Evolutionary conservation across 257 asterid species (phyloP).

Genomic region (Scutellaria barbata): DNA sequence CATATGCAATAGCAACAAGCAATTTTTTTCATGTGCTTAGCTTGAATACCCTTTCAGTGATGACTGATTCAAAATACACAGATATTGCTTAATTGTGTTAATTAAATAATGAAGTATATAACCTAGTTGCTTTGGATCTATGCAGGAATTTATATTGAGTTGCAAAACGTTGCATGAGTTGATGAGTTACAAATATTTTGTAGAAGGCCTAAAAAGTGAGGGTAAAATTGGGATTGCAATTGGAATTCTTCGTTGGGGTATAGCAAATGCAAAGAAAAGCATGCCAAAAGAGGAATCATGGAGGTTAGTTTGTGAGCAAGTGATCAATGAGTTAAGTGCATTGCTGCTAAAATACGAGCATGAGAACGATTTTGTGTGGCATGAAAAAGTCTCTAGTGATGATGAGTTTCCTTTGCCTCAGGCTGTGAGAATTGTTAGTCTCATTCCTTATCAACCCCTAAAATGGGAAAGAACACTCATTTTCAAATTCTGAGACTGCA

Average conservation of each 20-base stretch:
- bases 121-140: too few relatives aligned
- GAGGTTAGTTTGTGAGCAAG: constrained; percentile 45
- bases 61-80: constrained; percentile 1
- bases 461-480: constrained; percentile 47
- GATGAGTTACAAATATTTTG: constrained; percentile 55
- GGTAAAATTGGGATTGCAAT: constrained; percentile 57
- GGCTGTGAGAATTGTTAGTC: constrained; percentile 51
- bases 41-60: neutral
- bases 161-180: constrained; percentile 55
- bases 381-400: constrained; percentile 44
- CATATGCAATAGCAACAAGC: neutral
- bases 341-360: constrained; percentile 56
- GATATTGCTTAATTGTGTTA: neutral
- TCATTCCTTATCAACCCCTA: constrained; percentile 49
- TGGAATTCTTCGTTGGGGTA: constrained; percentile 55
- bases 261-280: constrained; percentile 44
- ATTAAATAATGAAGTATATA: neutral
- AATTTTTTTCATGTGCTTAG: neutral
- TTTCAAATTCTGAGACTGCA: constrained; percentile 41
- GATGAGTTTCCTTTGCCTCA: constrained; percentile 51
- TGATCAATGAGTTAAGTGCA: constrained; percentile 42
- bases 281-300: constrained; percentile 58
- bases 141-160: constrained; percentile 59
- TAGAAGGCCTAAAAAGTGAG: constrained; percentile 46
- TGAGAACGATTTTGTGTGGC: constrained; percentile 70